Evolutionary conservation across 768 basidiomycete genomes (phyloP).

Genomic region (Tylopilus felleus): DNA sequence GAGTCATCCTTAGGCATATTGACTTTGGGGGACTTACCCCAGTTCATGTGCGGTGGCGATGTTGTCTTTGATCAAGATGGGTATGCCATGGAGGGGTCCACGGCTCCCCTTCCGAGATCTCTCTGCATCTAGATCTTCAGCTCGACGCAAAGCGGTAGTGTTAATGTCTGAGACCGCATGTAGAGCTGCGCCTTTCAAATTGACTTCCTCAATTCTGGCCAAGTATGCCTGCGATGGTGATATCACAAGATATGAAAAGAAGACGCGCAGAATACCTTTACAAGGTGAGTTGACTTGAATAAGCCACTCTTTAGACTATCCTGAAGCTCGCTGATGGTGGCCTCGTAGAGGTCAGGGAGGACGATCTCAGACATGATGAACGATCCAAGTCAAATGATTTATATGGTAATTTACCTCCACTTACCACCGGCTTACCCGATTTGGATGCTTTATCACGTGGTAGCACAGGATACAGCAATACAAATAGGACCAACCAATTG

Average conservation of each 20-base stretch:
- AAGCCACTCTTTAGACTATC: conserved; percentile 44
- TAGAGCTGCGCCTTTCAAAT: conserved; percentile 52
- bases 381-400: neutral
- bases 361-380: neutral
- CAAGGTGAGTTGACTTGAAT: conserved; percentile 60
- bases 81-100: conserved; percentile 55
- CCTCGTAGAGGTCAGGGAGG: conserved; percentile 58
- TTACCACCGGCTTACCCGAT: conserved; percentile 8
- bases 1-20: neutral
- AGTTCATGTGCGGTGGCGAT: conserved; percentile 31
- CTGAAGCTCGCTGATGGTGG: conserved; percentile 53
- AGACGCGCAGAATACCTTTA: conserved; percentile 41
- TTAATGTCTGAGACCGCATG: conserved; percentile 60
- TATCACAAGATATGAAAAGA: neutral
- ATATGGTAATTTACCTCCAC: neutral
- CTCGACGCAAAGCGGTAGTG: conserved; percentile 48
- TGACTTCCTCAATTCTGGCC: conserved; percentile 67
- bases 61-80: conserved; percentile 53
- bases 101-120: conserved; percentile 46
- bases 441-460: conserved; percentile 15
- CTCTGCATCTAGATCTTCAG: conserved; percentile 49
- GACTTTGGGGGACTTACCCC: conserved; percentile 17
- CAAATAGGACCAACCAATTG: conserved; percentile 23
- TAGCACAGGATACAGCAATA: neutral
- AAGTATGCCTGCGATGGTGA: conserved; percentile 51